Evolutionary conservation across 2,329 filamentous ascomycete species (phyloP), one percentile per base, ranked within the genome.

Genomic region (Pleurostoma richardsiae): DNA sequence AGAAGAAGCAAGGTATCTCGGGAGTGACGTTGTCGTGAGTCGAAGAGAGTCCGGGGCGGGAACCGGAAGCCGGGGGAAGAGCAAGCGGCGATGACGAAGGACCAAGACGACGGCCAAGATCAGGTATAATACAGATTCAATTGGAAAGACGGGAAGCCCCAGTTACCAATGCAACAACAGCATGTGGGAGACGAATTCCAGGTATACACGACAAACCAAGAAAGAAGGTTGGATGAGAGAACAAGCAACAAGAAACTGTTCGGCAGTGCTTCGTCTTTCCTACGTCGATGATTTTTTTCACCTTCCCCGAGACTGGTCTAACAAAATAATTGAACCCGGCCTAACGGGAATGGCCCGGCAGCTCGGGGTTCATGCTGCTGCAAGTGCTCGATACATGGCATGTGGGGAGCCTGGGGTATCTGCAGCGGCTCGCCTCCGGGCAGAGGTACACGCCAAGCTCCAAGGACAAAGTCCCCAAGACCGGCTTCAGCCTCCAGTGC

Each of bases 341-440:
- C 40, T 41, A 41, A 41, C 40, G 40, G 40, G 19, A 41, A 41
- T 28, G 26, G 26, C 40, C 40, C 40, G 40, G 40, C 40, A 41
- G 29, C 40, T 41, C 29, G 40, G 19, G 29, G 40, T 19, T 19
- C 19, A 19, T 19, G 19, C 19, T 19, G 19, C 19, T 19, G 19
- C 19, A 19, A 19, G 19, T 19, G 19, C 19, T 19, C 19, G 19
- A 19, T 19, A 19, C 19, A 19, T 19, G 19, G 19, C 19, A 19
- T 19, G 19, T 19, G 19, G 19, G 19, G 19, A 19, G 19, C 19
- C 19, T 19, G 19, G 19, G 19, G 19, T 19, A 19, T 19, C 19
- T 19, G 19, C 19, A 19, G 19, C 19, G 19, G 19, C 19, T 19
- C 19, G 19, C 19, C 19, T 2, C 19, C 19, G 19, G 19, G 33